Percentiles rank a stretch among this genome's conserved stretches.
phyloP scores from a whole-genome alignment of 176 grass and related monocot genomes.

The Oryza meyeriana region DNA sequence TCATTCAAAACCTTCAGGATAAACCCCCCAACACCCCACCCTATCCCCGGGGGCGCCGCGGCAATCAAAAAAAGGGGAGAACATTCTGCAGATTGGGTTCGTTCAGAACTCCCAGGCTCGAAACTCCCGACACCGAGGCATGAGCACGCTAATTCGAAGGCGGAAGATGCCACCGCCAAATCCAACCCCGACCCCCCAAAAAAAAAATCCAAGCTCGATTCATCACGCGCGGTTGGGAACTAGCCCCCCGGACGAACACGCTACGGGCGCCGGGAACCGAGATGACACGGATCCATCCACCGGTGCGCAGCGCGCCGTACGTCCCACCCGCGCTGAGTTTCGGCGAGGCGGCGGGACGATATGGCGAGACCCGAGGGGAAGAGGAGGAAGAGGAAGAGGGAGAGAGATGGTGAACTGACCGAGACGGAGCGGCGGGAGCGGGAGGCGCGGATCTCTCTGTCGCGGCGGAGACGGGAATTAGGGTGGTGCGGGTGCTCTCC shows the following conservation, averaged over 20 bases:
- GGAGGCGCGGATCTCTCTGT: neutral
- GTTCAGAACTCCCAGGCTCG: neutral
- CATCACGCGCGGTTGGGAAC: neutral
- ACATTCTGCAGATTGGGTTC: neutral
- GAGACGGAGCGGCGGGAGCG: neutral
- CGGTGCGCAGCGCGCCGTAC: neutral
- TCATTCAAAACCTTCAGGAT: neutral
- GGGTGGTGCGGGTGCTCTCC: no score
- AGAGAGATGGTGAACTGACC: neutral
- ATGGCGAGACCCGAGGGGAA: neutral
- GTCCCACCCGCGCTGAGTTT: neutral
- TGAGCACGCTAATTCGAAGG: neutral
- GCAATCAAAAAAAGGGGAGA: no score
- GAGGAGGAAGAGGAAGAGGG: neutral
- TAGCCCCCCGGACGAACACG: neutral
- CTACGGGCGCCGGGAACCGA: neutral
- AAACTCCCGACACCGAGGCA: neutral
- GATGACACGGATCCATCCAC: slow-evolving; percentile 13
- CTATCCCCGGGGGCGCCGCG: no score
- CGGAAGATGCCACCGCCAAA: neutral
- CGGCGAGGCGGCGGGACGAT: neutral
- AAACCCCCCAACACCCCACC: neutral
- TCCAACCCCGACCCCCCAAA: neutral
- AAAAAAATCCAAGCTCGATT: neutral
- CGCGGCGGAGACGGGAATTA: neutral